phyloP scores from a whole-genome alignment of 2,329 filamentous ascomycete genomes.

The Triangularia verruculosa region DNA sequence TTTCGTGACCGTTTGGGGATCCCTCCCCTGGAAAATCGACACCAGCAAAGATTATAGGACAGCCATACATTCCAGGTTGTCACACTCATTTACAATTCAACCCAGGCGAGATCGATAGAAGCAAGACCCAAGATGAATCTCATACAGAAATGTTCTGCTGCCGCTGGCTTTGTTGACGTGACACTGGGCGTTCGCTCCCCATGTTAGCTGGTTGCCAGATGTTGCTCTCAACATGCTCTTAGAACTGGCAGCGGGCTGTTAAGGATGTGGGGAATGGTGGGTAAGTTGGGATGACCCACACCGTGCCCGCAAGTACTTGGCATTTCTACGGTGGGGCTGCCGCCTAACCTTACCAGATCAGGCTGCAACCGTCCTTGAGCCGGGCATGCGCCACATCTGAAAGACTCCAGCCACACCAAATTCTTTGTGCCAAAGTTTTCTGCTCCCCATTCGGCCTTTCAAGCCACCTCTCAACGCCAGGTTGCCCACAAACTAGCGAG shows the following conservation, averaged over 20 bases:
- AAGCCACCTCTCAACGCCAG: conserved; percentile 13
- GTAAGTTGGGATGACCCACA: neutral
- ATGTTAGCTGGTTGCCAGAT: neutral
- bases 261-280: neutral
- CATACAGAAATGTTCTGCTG: neutral
- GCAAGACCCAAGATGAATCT: no score
- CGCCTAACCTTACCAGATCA: neutral
- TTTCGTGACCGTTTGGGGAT: conserved; percentile 5
- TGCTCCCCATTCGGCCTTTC: neutral
- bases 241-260: neutral
- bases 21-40: neutral
- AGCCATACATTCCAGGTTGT: no score
- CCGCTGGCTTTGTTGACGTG: neutral
- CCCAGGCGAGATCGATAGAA: no score
- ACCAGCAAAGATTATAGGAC: no score
- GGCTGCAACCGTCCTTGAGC: neutral
- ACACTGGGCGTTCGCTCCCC: neutral
- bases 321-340: neutral
- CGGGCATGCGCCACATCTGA: neutral
- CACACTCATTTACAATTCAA: no score
- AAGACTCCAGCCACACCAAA: conserved; percentile 7
- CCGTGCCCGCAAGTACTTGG: neutral
- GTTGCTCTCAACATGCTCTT: neutral
- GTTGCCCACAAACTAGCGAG: conserved; percentile 29
- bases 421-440: conserved; percentile 7